Evolutionary conservation across 2,329 filamentous ascomycete genomes (phyloP), one percentile per base, ranked within the genome.

Genomic region (Diaporthe capsici): DNA sequence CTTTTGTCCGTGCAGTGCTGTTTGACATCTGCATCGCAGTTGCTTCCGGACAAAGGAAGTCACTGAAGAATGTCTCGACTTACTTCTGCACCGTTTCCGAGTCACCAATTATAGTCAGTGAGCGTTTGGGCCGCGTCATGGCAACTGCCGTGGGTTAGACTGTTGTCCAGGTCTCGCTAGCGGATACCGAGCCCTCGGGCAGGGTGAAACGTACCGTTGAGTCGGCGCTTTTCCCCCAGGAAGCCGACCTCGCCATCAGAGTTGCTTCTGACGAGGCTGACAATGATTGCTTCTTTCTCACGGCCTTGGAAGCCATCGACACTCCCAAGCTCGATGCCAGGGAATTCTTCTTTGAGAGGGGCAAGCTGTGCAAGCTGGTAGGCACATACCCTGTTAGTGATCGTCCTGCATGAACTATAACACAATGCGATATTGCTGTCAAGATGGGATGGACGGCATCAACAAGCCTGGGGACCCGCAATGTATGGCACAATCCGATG

Each of bases 221-320:
- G 86, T 77, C 97, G 90, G 78, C 97, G 90, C 88, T 96, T 98
- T 85, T 99, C 97, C 20, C 92, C 95, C 51, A 99, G 86, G 81
- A 99, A 99, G 13, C 97, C 97, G 20, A 98, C 96, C 83, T 98
- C 95, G 70, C 93, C 92, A 67, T 95, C 91, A 8, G 91, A 79
- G 82, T 99, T 99, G 84, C 96, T 98, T 79, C 97, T 90, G 74
- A 99, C 97, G n/a, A 98, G 89, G 83, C 94, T 98, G 71, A 99
- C 93, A 53, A 99, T 90, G 22, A 99, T 93, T 3, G 95, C 97
- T 84, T 99, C 97, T 84, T 99, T 99, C 84, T 99, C 97, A 25
- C 97, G 92, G 47, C 97, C 97, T 84, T 99, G 83, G 83, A 99
- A 99, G 2, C 96, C 97, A 84, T 99, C 97, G 2, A 99, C 95